phyloP scores from a whole-genome alignment of 371 early-diverging fungal genomes.

The Mucor racemosus region DNA sequence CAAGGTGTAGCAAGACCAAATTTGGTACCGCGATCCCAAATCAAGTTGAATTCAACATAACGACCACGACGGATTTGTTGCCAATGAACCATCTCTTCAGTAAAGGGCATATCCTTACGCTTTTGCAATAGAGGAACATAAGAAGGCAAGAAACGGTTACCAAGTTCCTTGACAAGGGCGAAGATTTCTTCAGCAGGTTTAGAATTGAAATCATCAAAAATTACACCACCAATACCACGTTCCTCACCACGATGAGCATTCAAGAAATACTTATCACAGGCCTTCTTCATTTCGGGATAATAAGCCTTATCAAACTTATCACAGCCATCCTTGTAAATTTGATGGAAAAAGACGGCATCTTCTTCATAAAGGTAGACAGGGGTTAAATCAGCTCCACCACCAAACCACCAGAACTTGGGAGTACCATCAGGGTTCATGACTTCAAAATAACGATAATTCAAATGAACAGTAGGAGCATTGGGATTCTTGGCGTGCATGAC shows the following conservation, averaged over 20 bases:
- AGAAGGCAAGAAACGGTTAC: conserved; percentile 73
- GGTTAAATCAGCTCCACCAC: conserved; percentile 87
- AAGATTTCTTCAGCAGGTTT: conserved; percentile 73
- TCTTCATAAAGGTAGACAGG: conserved; percentile 81
- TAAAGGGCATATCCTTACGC: conserved; percentile 70
- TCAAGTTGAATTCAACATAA: conserved; percentile 90
- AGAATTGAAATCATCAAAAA: conserved; percentile 85
- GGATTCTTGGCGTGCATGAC: conserved; percentile 97
- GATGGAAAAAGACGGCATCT: conserved; percentile 83
- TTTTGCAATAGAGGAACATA: conserved; percentile 79
- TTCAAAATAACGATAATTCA: conserved; percentile 98
- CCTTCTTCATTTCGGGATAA: conserved; percentile 80
- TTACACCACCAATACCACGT: conserved; percentile 88
- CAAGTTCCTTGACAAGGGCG: conserved; percentile 70
- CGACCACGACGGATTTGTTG: conserved; percentile 87
- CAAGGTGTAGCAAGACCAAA: conserved; percentile 89
- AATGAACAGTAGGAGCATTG: conserved; percentile 92
- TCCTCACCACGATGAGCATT: conserved; percentile 78
- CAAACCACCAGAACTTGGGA: conserved; percentile 84
- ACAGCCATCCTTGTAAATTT: conserved; percentile 77
- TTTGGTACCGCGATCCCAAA: conserved; percentile 90
- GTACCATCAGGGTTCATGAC: conserved; percentile 65
- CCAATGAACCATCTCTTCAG: conserved; percentile 75
- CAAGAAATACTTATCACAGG: conserved; percentile 87
- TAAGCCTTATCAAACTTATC: conserved; percentile 71